phyloP scores from a whole-genome alignment of 2,329 filamentous ascomycete species.

The Moelleriella libera region DNA sequence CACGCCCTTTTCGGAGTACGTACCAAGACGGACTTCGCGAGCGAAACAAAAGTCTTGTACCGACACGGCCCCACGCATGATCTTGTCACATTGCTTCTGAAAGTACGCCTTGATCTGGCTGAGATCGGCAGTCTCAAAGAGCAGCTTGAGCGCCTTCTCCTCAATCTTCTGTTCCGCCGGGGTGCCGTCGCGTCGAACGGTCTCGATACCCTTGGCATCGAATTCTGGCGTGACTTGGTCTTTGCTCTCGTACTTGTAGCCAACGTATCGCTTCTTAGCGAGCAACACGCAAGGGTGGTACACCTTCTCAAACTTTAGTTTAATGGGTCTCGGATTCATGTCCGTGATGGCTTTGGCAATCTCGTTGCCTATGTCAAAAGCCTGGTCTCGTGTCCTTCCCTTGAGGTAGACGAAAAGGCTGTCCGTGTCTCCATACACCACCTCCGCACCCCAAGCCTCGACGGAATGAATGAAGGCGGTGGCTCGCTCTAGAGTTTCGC shows the following conservation, averaged over 20 bases:
- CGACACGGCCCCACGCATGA: constrained; percentile 77
- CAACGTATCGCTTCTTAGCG: constrained; percentile 95
- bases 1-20: constrained; percentile 62
- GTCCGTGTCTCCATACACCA: constrained; percentile 96
- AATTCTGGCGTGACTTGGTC: constrained; percentile 72
- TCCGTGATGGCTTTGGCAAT: constrained; percentile 79
- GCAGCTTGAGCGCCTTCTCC: constrained; percentile 74
- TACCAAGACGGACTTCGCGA: constrained; percentile 78
- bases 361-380: constrained; percentile 84
- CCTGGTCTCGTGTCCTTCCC: constrained; percentile 73
- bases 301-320: constrained; percentile 97
- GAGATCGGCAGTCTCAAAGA: constrained; percentile 83
- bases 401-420: constrained; percentile 85
- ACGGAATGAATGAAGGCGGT: constrained; percentile 87
- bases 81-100: constrained; percentile 77
- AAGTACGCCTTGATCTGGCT: constrained; percentile 85
- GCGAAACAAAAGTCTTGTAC: constrained; percentile 96
- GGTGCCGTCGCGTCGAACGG: constrained; percentile 85
- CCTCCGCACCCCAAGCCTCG: constrained; percentile 80
- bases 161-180: constrained; percentile 95
- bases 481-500: constrained; percentile 87
- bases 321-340: constrained; percentile 81
- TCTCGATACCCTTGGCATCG: constrained; percentile 97
- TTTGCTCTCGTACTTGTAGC: constrained; percentile 83
- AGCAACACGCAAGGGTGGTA: constrained; percentile 90